These are phyloP conservation scores for Aspergillus thermomutatus DNA, from an alignment of 2,329 filamentous ascomycete genomes.

Conservation along the genomic window DNA sequence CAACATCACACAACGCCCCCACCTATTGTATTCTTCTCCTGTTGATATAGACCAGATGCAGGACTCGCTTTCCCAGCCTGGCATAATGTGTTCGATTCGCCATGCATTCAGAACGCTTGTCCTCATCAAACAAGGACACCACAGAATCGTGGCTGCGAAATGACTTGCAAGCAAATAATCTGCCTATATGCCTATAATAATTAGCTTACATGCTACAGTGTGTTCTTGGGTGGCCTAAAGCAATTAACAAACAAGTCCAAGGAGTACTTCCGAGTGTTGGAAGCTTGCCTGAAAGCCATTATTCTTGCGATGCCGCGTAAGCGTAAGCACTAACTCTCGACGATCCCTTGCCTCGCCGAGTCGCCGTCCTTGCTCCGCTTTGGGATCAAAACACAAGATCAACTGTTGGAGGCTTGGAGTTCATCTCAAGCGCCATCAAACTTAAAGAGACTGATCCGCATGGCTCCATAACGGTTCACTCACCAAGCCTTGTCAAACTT, in stretches of 20 bases:
- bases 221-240: background rate
- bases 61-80: background rate
- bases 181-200: too few relatives aligned
- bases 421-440: background rate
- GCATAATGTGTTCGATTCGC: background rate
- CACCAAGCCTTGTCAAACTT: background rate
- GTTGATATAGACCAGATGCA: background rate
- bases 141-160: background rate
- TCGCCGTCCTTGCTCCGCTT: background rate
- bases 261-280: background rate
- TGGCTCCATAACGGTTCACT: background rate
- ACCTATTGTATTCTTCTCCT: background rate
- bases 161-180: background rate
- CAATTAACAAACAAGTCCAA: background rate
- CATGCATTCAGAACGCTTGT: background rate
- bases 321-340: background rate
- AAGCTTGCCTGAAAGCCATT: background rate
- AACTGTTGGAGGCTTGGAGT: background rate
- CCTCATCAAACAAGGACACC: background rate
- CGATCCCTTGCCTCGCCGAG: background rate
- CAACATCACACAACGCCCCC: too few relatives aligned
- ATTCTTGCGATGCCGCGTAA: background rate
- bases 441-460: background rate
- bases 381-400: background rate
- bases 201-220: background rate